Evolutionary conservation across 2,329 filamentous ascomycete species (phyloP), one percentile per base, ranked within the genome.

Genomic region (Fonsecaea pedrosoi): DNA sequence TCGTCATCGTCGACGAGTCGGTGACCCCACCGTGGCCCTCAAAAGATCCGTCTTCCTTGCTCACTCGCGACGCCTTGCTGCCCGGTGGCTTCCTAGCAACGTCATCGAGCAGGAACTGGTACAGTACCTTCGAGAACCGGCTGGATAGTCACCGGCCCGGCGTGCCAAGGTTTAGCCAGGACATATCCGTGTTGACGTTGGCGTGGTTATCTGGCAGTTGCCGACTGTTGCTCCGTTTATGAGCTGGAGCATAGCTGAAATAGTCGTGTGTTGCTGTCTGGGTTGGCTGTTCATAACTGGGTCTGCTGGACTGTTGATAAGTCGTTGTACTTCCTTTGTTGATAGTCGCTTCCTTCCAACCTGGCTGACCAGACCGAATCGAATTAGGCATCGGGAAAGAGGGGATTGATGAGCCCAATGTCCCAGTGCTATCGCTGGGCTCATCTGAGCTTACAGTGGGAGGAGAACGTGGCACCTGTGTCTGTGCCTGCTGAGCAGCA

Each of bases 401-500:
- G n/a, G 71, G 69, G 56, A 72, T 70, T n/a, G 70, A 70, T 8
- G 69, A 69, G n/a, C 18, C 54, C 30, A 62, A 63, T 8, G 64
- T 67, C n/a, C 54, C 64, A 5, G 65, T 60, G 40, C 56, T 66
- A 54, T 66, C 59, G 18, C 53, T 60, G 30, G 67, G 70, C 35
- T 67, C 61, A 3, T 65, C 54, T 12, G 69, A 70, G n/a, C 42
- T 54, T 32, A 61, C 37, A 2, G 71, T 71, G 8, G 57, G 54
- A 37, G 62, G 57, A 45, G 71, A 50, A n/a, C 45, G 77, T 71
- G 78, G 80, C 54, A 75, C 73, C 67, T 54, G 21, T 7, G 30
- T 53, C 37, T 55, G 48, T 8, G 60, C 60, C 45, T 62, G 60
- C 34, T 55, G 80, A 15, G 73, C 72, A 18, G 76, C 80, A 71